phyloP scores from a whole-genome alignment of 768 basidiomycete species.

The Phanerochaete carnosa region DNA sequence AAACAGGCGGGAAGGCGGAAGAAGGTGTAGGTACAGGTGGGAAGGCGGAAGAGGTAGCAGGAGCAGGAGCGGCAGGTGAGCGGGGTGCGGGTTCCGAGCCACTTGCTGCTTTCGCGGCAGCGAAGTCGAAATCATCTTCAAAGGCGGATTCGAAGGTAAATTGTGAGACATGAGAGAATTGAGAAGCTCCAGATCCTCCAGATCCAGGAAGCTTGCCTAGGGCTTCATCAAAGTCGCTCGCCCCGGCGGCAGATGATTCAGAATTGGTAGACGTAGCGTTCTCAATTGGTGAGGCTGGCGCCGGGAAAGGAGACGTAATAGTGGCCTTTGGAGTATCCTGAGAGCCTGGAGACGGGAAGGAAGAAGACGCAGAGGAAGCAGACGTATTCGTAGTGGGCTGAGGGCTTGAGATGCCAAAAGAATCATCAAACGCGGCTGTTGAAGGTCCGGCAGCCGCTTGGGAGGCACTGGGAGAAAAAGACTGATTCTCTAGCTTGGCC shows the following conservation, averaged over 20 bases:
- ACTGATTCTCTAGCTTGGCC: constrained; percentile 13
- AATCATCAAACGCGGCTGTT: constrained; percentile 49
- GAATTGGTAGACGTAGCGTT: constrained; percentile 11
- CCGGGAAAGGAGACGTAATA: neutral
- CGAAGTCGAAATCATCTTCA: constrained; percentile 68
- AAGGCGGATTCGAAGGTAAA: constrained; percentile 68
- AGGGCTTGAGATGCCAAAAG: constrained; percentile 41
- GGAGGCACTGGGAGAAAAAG: neutral
- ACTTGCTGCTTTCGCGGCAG: constrained; percentile 29
- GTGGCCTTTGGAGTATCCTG: neutral
- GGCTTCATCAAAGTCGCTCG: constrained; percentile 75
- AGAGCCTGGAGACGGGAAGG: neutral
- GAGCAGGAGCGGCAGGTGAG: constrained; percentile 9
- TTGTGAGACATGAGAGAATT: constrained; percentile 29
- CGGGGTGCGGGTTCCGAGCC: constrained; percentile 19
- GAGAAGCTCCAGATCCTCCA: constrained; percentile 27
- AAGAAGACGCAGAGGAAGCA: constrained; percentile 13
- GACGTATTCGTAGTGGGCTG: constrained; percentile 18
- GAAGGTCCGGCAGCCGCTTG: constrained; percentile 14
- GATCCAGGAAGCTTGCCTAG: constrained; percentile 53
- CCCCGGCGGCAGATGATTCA: constrained; percentile 21
- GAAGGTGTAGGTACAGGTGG: constrained; percentile 20
- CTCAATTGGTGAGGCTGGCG: constrained; percentile 7
- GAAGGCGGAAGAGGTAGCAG: constrained; percentile 8
- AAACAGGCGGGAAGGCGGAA: neutral